Percentiles rank a stretch among this genome's conserved stretches.
phyloP scores from a whole-genome alignment of 1,139 yeast species.

The Suhomyces terraborum region DNA sequence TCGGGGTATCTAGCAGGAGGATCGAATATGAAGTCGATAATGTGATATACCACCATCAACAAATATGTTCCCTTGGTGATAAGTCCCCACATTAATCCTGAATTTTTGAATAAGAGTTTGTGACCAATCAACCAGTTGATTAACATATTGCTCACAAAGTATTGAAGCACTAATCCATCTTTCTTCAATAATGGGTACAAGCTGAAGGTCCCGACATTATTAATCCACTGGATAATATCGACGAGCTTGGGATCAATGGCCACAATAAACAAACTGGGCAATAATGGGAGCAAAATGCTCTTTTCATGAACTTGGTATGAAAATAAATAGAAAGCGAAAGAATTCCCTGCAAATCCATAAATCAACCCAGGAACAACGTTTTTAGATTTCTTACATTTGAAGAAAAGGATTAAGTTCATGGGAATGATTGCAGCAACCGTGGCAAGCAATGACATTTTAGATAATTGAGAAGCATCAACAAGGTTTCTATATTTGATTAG shows the following conservation, averaged over 20 bases:
- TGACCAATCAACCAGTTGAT: slow-evolving; percentile 86
- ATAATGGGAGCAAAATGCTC: slow-evolving; percentile 76
- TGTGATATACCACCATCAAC: slow-evolving; percentile 53
- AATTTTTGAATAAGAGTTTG: slow-evolving; percentile 27
- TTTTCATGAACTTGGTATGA: slow-evolving; percentile 97
- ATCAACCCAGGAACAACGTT: slow-evolving; percentile 27
- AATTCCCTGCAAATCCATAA: slow-evolving; percentile 80
- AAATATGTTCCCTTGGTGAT: slow-evolving; percentile 62
- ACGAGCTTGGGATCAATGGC: slow-evolving; percentile 59
- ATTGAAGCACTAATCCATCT: slow-evolving; percentile 76
- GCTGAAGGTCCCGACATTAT: slow-evolving; percentile 81
- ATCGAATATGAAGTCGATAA: slow-evolving; percentile 48
- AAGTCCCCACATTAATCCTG: slow-evolving; percentile 54
- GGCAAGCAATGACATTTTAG: slow-evolving; percentile 58
- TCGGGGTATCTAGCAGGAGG: slow-evolving; percentile 77
- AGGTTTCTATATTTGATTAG: slow-evolving; percentile 65
- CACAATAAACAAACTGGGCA: slow-evolving; percentile 76
- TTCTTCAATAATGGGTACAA: slow-evolving; percentile 82
- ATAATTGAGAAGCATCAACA: slow-evolving; percentile 61
- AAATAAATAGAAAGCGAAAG: slow-evolving; percentile 86
- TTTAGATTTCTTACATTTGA: slow-evolving; percentile 24
- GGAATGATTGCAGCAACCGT: slow-evolving; percentile 74
- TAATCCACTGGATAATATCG: slow-evolving; percentile 83
- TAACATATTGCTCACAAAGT: slow-evolving; percentile 56
- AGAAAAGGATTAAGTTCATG: slow-evolving; percentile 22